Base-by-base conservation (phyloP, 305 asterid genomes). In the Rubia occidens region DNA sequence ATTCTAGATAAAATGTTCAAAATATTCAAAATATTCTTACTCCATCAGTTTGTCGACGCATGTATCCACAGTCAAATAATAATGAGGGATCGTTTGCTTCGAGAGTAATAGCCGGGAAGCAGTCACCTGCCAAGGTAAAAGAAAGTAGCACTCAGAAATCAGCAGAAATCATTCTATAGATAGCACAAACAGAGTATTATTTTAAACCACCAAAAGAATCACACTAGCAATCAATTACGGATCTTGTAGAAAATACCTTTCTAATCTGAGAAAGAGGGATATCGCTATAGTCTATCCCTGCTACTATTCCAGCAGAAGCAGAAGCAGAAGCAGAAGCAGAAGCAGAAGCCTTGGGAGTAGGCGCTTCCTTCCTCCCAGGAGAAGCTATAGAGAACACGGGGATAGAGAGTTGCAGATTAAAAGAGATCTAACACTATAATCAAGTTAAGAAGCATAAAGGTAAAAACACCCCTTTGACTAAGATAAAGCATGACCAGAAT, bases 31-130 rank as follows among this genome's bases (percentile, higher is more conserved):
- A 67, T 24, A 71, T 61, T 29, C 99, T 89, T 87, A 95, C 99
- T 87, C 96, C 85, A 89, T 79, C 65, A 95, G 97, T 83, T 95
- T 87, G 89, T 91, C 98, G 6, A 95, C 95, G 54, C 99, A 84
- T 75, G 98, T 79, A 83, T 91, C 98, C 69, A 95, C 97, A 44
- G 96, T 91, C 67, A 95, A 79, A 80, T 95, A 95, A 80, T 95
- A 95, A 79, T 95, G 99, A 0, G 99, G 99, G 76, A 95, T 95
- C 66, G 99, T 91, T 81, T 95, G 98, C 75, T 91, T 95, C 64
- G 98, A 95, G 68, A 85, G 89, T 93, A 95, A 78, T 80, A 95
- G 84, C 74, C 97, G 85, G 6, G 95, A 83, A 61, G 99, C 98
- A 40, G 98, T 95, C 74, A 91, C 89, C 98, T 95, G 95, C 75